phyloP scores from a whole-genome alignment of 2,329 filamentous ascomycete genomes.

The Balansia obtecta region DNA sequence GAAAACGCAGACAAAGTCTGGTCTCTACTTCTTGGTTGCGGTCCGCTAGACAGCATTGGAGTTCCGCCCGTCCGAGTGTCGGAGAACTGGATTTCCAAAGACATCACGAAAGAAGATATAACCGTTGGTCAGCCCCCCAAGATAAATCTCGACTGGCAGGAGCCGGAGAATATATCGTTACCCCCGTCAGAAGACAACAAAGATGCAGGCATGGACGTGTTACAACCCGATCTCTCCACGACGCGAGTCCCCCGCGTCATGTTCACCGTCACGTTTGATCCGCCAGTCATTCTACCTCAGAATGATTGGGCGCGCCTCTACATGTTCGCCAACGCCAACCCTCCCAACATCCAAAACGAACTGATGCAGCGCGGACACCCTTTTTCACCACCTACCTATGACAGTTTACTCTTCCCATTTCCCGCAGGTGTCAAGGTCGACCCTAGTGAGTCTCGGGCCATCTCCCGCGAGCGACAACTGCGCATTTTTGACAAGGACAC shows the following conservation, averaged over 20 bases:
- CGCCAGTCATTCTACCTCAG: constrained; percentile 58
- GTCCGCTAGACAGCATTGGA: constrained; percentile 30
- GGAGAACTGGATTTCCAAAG: constrained; percentile 58
- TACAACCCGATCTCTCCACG: constrained; percentile 31
- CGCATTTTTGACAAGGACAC: constrained; percentile 24
- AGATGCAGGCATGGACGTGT: constrained; percentile 38
- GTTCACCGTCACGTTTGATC: constrained; percentile 64
- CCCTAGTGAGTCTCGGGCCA: constrained; percentile 43
- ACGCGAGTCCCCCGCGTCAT: constrained; percentile 56
- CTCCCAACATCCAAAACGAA: constrained; percentile 23
- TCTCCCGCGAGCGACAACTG: constrained; percentile 36
- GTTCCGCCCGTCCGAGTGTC: constrained; percentile 57
- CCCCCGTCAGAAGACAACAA: constrained; percentile 32
- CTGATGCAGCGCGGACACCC: constrained; percentile 16
- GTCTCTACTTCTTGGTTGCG: constrained; percentile 57
- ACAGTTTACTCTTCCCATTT: constrained; percentile 45
- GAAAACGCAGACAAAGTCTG: constrained; percentile 41
- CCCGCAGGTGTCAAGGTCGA: constrained; percentile 36
- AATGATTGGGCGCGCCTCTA: constrained; percentile 51
- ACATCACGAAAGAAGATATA: constrained; percentile 45
- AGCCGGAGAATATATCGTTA: constrained; percentile 54
- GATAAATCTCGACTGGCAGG: constrained; percentile 54
- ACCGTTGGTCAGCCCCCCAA: constrained; percentile 29
- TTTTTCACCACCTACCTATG: constrained; percentile 35
- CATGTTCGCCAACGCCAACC: constrained; percentile 37